phyloP scores from a whole-genome alignment of 192 early-diverging fungal genomes.

The Chytriomyces sp. region DNA sequence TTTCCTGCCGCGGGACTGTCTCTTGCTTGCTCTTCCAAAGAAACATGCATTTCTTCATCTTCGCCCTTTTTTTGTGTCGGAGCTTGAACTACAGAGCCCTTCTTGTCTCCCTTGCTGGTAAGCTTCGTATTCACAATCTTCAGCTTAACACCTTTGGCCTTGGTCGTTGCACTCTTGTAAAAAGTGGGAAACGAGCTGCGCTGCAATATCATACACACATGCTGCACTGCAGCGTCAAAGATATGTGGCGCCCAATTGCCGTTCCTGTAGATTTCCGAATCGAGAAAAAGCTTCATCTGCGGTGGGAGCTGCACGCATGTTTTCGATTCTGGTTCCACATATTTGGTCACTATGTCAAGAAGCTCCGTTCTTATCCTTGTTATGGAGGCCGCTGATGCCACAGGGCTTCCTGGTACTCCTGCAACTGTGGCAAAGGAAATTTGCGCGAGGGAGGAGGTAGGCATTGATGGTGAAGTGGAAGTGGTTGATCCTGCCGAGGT shows the following conservation, averaged over 20 bases:
- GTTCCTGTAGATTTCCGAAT: conserved; percentile 22
- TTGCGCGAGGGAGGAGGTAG: background rate
- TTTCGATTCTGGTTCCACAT: conserved; percentile 15
- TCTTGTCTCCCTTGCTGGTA: conserved; percentile 25
- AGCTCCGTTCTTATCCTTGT: conserved; percentile 12
- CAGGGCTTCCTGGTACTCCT: background rate
- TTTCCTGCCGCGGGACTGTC: background rate
- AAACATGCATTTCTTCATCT: background rate
- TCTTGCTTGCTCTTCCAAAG: background rate
- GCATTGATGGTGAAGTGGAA: background rate
- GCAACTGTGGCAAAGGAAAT: background rate
- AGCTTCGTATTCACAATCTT: conserved; percentile 25
- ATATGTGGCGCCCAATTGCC: conserved; percentile 26
- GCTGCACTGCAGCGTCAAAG: conserved; percentile 12
- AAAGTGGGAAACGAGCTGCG: conserved; percentile 9
- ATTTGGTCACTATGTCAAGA: conserved; percentile 18
- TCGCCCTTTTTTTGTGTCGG: background rate
- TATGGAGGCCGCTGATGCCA: background rate
- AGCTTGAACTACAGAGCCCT: background rate
- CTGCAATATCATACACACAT: conserved; percentile 7
- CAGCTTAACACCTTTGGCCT: conserved; percentile 27
- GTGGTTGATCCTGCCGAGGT: too few relatives aligned
- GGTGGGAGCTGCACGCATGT: background rate
- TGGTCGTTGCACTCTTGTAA: conserved; percentile 20
- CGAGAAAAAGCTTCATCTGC: conserved; percentile 8